Base-by-base conservation (phyloP, 2,329 filamentous ascomycete genomes). In the Calonectria montana region DNA sequence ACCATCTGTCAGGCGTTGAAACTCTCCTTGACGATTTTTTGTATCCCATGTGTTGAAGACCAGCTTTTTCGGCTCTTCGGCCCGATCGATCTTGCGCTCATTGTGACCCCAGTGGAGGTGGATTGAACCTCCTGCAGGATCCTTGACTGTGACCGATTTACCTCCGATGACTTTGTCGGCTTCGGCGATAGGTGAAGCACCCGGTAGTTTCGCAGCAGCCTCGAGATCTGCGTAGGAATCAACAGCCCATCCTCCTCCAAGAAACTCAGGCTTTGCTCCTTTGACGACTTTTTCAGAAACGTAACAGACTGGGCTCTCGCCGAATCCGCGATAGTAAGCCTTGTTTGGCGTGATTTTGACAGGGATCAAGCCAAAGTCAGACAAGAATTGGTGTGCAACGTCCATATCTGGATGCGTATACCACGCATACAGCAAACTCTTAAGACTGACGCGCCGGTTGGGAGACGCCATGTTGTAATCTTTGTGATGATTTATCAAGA, bases 61-160 rank as follows among this genome's bases (percentile, higher is more conserved):
- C n/a, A 48, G n/a, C 59, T 45, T 45, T 16, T 47, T 67, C n/a
- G 45, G 65, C 45, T 27, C 66, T 29, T 31, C 64, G 16, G 31
- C 27, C 6, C 45, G 21, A 10, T 55, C 47, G 16, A 37, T 65
- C 21, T 37, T 25, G 21, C 63, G 63, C 18, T 65, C 63, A 5
- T 39, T 55, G 45, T 65, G 48, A 4, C 59, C 65, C 15, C 18
- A 57, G 15, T 43, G 57, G 3, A 69, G 37, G 13, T 35, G 39
- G 16, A 69, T 31, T 27, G 37, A 15, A 1, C 25, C 23, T 12
- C 59, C 67, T 1, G 31, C 16, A 18, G 47, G 59, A 39, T 65
- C 53, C n/a, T 62, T 64, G 48, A 68, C 6, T 5, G 29, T 50
- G 23, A 68, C 50, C 2, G 50, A 13, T 16, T 70, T 62, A 9